Evolutionary conservation across 2,329 filamentous ascomycete species (phyloP).

Genomic region (Fusarium fujikuroi): DNA sequence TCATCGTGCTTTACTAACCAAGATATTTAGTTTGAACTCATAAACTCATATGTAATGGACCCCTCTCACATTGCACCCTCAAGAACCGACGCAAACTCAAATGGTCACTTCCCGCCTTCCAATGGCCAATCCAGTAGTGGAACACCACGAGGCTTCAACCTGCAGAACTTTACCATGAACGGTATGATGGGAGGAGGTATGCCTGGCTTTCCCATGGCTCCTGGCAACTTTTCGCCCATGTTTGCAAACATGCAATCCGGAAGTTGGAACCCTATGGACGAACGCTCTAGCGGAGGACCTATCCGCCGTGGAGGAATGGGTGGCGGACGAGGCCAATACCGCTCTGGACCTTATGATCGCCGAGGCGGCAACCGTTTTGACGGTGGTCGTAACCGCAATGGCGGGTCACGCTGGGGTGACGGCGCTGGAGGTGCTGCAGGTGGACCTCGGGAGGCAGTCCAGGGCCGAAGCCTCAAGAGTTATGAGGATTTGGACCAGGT

Average conservation of each 20-base stretch:
- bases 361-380: conserved; percentile 67
- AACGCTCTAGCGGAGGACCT: conserved; percentile 74
- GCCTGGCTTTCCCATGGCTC: conserved; percentile 66
- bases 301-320: conserved; percentile 73
- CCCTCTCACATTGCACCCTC: conserved; percentile 95
- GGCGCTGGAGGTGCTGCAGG: conserved; percentile 80
- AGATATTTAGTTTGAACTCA: conserved; percentile 75
- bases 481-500: conserved; percentile 97
- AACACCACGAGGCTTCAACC: conserved; percentile 91
- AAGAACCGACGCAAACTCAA: conserved; percentile 91
- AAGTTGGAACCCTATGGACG: conserved; percentile 63
- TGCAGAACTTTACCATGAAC: conserved; percentile 75
- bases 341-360: conserved; percentile 79
- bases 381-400: conserved; percentile 60
- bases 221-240: conserved; percentile 62
- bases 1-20: conserved; percentile 20
- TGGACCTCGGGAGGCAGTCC: conserved; percentile 89
- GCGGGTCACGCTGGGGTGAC: conserved; percentile 74
- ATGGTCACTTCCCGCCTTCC: conserved; percentile 89
- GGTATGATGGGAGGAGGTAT: conserved; percentile 64
- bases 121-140: conserved; percentile 81
- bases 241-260: conserved; percentile 63
- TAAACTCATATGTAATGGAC: conserved; percentile 95
- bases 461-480: conserved; percentile 92
- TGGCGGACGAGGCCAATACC: conserved; percentile 64